phyloP scores from a whole-genome alignment of 1,139 yeast genomes.

The Diutina mesorugosa region DNA sequence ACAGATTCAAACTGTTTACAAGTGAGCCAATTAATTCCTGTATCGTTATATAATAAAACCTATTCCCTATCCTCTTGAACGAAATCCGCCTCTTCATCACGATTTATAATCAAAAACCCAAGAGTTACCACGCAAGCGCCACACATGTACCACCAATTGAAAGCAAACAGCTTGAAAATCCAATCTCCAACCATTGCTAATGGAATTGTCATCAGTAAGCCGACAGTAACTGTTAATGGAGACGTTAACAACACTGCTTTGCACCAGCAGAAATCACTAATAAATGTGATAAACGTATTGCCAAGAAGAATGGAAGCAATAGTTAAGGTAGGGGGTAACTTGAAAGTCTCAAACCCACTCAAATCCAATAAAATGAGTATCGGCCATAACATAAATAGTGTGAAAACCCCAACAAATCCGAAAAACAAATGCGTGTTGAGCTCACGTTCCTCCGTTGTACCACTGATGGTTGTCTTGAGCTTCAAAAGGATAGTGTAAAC shows the following conservation, averaged over 20 bases:
- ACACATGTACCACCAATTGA: constrained; percentile 49
- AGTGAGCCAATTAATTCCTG: background rate
- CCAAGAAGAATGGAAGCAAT: constrained; percentile 42
- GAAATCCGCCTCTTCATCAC: constrained; percentile 54
- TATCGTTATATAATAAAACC: background rate
- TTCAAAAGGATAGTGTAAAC: constrained; percentile 82
- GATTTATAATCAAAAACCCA: constrained; percentile 76
- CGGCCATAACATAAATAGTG: constrained; percentile 75
- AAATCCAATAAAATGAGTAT: constrained; percentile 43
- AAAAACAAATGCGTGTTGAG: constrained; percentile 80
- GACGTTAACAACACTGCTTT: constrained; percentile 85
- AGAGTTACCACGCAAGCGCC: constrained; percentile 75
- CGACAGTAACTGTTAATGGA: constrained; percentile 91
- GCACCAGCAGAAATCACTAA: constrained; percentile 93
- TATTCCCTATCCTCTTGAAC: constrained; percentile 6
- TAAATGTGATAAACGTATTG: constrained; percentile 67
- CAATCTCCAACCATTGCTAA: constrained; percentile 89
- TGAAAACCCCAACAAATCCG: constrained; percentile 88
- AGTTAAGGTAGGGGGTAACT: constrained; percentile 43
- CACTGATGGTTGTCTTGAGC: constrained; percentile 36
- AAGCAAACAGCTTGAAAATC: constrained; percentile 49
- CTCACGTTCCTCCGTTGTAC: constrained; percentile 48
- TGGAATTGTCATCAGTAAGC: constrained; percentile 86
- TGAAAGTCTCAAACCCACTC: constrained; percentile 55
- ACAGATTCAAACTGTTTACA: too few relatives aligned